Evolutionary conservation across 2,329 filamentous ascomycete genomes (phyloP).

Genomic region (Ceratocystis diversiconidia): DNA sequence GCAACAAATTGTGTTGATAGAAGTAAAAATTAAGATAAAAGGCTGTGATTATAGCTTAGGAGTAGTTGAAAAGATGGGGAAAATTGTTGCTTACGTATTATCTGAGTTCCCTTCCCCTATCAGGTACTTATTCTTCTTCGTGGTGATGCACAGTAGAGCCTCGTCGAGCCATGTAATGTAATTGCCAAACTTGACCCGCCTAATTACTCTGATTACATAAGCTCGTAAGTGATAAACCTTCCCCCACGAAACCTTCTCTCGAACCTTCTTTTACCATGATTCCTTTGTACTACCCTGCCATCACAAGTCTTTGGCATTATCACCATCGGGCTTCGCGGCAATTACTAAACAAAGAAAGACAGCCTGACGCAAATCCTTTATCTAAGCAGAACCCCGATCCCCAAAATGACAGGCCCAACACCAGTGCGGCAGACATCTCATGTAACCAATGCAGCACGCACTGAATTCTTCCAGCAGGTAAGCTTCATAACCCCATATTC

Average conservation of each 20-base stretch:
- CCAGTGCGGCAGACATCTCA: neutral
- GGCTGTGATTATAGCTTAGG: no score
- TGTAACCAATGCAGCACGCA: constrained; percentile 20
- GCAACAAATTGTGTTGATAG: no score
- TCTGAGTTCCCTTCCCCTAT: no score
- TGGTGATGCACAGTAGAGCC: neutral
- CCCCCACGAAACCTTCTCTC: neutral
- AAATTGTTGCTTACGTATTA: neutral
- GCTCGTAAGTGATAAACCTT: neutral
- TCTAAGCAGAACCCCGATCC: neutral
- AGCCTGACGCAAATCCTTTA: neutral
- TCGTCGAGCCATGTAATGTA: neutral
- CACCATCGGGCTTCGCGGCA: neutral
- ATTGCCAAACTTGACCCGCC: neutral
- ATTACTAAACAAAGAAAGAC: neutral
- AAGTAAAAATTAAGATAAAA: no score
- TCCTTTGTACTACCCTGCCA: neutral
- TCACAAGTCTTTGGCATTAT: neutral
- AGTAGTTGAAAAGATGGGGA: no score
- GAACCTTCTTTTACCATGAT: neutral
- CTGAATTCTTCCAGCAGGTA: constrained; percentile 29
- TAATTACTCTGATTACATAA: neutral
- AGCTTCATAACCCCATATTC: neutral
- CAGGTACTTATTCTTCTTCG: neutral
- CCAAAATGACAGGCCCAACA: constrained; percentile 4